A percentile compares a stretch with the other conserved stretches of the same genome.
phyloP scores from a whole-genome alignment of 306 rosid species.

The Ochetophila trinervis region DNA sequence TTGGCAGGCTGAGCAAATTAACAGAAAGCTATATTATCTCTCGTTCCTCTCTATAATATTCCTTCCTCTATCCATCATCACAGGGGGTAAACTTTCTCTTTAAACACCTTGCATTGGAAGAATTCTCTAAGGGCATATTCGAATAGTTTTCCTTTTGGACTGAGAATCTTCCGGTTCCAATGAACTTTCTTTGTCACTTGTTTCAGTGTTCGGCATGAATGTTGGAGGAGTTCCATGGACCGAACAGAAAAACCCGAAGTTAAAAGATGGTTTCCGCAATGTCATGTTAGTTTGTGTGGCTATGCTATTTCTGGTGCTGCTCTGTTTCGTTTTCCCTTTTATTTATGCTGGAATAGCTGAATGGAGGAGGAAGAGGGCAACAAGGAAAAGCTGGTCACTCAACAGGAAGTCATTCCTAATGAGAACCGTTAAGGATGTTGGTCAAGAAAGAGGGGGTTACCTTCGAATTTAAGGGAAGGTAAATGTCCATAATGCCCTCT shows the following conservation, averaged over 20 bases:
- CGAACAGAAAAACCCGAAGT: constrained; percentile 47
- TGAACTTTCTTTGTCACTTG: constrained; percentile 12
- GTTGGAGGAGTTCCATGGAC: constrained; percentile 99
- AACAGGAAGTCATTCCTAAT: constrained; percentile 68
- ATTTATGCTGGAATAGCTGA: constrained; percentile 48
- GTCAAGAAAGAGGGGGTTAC: constrained; percentile 61
- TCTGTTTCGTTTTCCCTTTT: constrained; percentile 81
- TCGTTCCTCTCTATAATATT: constrained; percentile 86
- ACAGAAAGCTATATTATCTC: constrained; percentile 82
- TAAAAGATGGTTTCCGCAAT: constrained; percentile 74
- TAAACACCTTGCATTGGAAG: neutral
- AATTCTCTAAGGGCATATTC: constrained; percentile 3
- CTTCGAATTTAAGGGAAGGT: constrained; percentile 58
- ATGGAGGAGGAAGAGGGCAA: constrained; percentile 45
- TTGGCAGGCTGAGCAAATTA: constrained; percentile 95
- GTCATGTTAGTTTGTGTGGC: constrained; percentile 67
- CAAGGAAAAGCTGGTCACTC: constrained; percentile 68
- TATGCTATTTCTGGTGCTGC: constrained; percentile 57
- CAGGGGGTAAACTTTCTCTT: constrained; percentile 59
- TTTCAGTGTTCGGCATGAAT: constrained; percentile 93
- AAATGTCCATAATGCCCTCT: constrained; percentile 2
- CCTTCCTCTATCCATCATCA: constrained; percentile 84
- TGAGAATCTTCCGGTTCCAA: neutral
- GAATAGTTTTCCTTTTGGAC: neutral
- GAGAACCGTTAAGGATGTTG: constrained; percentile 42